Base-by-base conservation (phyloP, 495 filamentous ascomycete species). In the Xylaria flabelliformis region DNA sequence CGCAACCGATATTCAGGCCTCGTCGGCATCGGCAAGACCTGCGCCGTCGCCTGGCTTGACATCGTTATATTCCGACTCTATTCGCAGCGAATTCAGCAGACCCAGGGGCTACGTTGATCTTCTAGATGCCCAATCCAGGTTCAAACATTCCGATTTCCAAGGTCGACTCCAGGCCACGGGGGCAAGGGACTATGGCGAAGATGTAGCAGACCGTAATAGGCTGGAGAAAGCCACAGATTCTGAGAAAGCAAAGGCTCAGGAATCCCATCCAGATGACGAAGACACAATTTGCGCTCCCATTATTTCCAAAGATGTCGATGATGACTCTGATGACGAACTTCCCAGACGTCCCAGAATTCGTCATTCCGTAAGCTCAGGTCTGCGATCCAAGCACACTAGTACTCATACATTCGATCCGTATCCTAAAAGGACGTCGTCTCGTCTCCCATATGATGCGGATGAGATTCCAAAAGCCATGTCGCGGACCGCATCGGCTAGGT, bases 121-220 rank as follows among this genome's bases (percentile, higher is more conserved):
- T 2, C 75, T 88, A 9, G 87, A 88, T 67, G 86, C 86, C 17
- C 83, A 86, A 66, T 84, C 85, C 1, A 84, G 81, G 53, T 82
- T 87, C 59, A 82, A 77, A 26, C 82, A 84, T 6, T 72, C 73
- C 8, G 79, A 85, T 64, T 87, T 85, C 75, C 76, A 77, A 67
- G 79, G 74, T n/a, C 79, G 85, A 56, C 76, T 85, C 10, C 78
- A 83, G 62, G 84, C 86, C 10, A 75, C 84, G 15, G 86, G 86
- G 0, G 75, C 79, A 1, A 81, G 81, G 64, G 84, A 85, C 63
- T 88, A 86, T 67, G 86, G 84, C 44, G 86, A 89, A 74, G 87
- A 88, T 74, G 86, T 89, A 0, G 87, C 87, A 6, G 86, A 88
- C 55, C 79, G 87, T 32, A 89, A 89, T 67, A 81, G 87, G 58